Evolutionary conservation across 768 basidiomycete species (phyloP), one percentile per base, ranked within the genome.

Genomic region (Zangia roseola): DNA sequence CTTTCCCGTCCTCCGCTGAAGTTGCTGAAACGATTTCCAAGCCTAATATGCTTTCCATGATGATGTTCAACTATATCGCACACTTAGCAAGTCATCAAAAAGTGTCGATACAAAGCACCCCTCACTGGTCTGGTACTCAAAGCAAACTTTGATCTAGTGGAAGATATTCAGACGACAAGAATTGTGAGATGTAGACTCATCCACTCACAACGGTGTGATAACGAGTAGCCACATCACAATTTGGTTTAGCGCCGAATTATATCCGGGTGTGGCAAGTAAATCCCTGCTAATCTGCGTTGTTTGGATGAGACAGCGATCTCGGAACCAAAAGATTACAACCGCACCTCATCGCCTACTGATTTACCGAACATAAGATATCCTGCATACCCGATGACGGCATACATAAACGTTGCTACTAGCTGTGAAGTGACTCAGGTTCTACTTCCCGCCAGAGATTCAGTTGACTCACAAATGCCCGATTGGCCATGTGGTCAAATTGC

Each of bases 331-430:
- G 49, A 2, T 21, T n/a, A n/a, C 16, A 10, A 20, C 58, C 74
- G 59, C 50, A 91, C 90, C 76, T 93, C 91, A 50, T 89, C 90
- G 58, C 82, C 83, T 41, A 94, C 91, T 26, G 64, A 58, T 41
- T 79, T 73, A 10, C 93, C 92, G 62, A 92, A 94, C 95, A 98
- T 98, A 17, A 90, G 67, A 58, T 97, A 97, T 1, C 94, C 95
- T 17, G 82, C 83, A 38, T 78, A 80, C 5, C 88, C 92, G 24
- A 93, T 84, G 10, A 86, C 52, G n/a, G 72, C 64, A 55, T 84
- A 84, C 24, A 89, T 69, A 30, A 73, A 69, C 1, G 86, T 85
- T 19, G 88, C 81, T 40, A 84, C 72, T 19, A 73, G 56, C 86
- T 88, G 53, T n/a, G 8, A 38, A 49, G 37, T 13, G 21, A 24